These are phyloP conservation scores for Geopyxis carbonaria DNA, from an alignment of 495 filamentous ascomycete species.

Conservation along the genomic window DNA sequence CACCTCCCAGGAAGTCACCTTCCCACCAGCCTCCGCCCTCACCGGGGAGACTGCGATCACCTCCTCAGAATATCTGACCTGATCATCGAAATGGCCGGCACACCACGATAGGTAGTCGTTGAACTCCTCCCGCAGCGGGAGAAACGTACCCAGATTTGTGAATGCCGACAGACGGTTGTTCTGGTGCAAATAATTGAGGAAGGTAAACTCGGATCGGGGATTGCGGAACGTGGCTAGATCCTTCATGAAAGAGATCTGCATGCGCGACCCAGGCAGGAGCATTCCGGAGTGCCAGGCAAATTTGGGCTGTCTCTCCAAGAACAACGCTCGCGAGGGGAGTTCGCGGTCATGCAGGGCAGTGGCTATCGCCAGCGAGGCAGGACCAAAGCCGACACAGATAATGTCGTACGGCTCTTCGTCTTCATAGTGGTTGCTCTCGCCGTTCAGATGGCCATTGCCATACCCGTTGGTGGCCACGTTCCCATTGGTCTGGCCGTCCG, in stretches of 20 bases:
- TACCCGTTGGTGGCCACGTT: background rate
- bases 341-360: conserved; percentile 67
- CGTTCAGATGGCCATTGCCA: background rate
- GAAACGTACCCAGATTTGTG: conserved; percentile 75
- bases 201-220: conserved; percentile 81
- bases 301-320: conserved; percentile 64
- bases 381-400: conserved; percentile 83
- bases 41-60: conserved; percentile 45
- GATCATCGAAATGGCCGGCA: conserved; percentile 57
- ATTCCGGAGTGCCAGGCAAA: conserved; percentile 94
- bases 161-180: conserved; percentile 70
- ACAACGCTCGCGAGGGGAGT: conserved; percentile 40
- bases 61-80: conserved; percentile 62
- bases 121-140: conserved; percentile 73
- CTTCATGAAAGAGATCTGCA: conserved; percentile 98
- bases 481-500: background rate
- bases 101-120: conserved; percentile 95
- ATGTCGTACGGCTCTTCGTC: conserved; percentile 41
- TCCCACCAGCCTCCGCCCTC: conserved; percentile 26
- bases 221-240: conserved; percentile 80
- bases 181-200: conserved; percentile 77
- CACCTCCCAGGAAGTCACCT: conserved; percentile 39
- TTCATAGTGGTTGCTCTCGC: background rate
- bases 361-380: conserved; percentile 81
- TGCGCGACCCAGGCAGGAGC: conserved; percentile 78